Base-by-base conservation (phyloP, 1,284 basidiomycete genomes). In the Macrocystidia cucumis region DNA sequence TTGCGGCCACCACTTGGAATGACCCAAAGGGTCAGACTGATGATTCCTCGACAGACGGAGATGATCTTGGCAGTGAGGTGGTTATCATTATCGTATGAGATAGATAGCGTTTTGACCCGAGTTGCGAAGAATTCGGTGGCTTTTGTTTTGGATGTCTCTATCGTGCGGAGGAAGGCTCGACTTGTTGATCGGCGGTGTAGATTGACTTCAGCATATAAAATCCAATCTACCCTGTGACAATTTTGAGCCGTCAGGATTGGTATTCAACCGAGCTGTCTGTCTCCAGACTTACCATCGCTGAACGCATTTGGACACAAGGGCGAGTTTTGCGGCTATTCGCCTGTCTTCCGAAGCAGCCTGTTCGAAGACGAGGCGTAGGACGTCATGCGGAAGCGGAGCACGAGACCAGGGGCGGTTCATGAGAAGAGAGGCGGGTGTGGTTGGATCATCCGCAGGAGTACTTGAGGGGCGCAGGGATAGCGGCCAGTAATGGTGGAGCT, bases 201-300 rank as follows among this genome's bases (percentile, higher is more conserved):
- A 23, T 42, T 46, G 1, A 57, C 48, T 2, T 40, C 39, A 2
- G 47, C 44, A 35, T 57, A 57, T 12, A 59, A 37, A 14, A 56
- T 45, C 18, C 38, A 40, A 23, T 55, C 55, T 7, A 55, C 44
- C 55, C 55, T 56, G 12, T 24, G 5, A 20, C 19, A 11, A 18
- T 16, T 22, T 21, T 2, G 13, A 12, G 5, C 1, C n/a, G n/a
- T 14, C 18, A 26, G 18, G n/a, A 13, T 1, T 18, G 32, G 9
- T 5, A 34, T 16, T 19, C 9, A 3, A 5, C 9, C 11, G 7
- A 39, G 22, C 18, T 11, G 2, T 16, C 21, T 32, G 32, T 11
- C n/a, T n/a, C n/a, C n/a, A n/a, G n/a, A 43, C 54, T 41, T 39
- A 56, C 57, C 56, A 59, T 29, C 41, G 40, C 31, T 49, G 46